Percentiles rank a stretch among this genome's conserved stretches.
phyloP scores from a whole-genome alignment of 1,139 yeast genomes.

The Pichia sp. region DNA sequence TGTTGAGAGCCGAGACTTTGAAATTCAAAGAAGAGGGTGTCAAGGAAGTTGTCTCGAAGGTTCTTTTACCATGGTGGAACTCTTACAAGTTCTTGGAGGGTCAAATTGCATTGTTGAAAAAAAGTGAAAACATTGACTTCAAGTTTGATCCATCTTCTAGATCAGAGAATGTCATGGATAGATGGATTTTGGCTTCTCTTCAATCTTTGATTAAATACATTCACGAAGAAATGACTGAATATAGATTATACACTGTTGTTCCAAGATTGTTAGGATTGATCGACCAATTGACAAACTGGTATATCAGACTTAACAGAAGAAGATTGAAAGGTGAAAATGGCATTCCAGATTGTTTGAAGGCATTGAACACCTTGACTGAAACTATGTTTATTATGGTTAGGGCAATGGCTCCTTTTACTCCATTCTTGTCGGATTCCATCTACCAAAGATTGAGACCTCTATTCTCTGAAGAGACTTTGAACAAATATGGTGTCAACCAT shows the following conservation, averaged over 20 bases:
- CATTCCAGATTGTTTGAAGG: constrained; percentile 73
- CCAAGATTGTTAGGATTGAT: constrained; percentile 84
- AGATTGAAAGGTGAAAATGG: constrained; percentile 96
- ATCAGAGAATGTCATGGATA: constrained; percentile 92
- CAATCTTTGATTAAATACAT: constrained; percentile 85
- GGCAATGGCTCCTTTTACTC: constrained; percentile 99
- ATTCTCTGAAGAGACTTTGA: constrained; percentile 54
- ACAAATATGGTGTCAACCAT: constrained; percentile 47
- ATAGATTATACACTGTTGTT: constrained; percentile 92
- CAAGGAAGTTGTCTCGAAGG: constrained; percentile 93
- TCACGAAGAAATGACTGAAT: constrained; percentile 83
- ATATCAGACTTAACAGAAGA: constrained; percentile 95
- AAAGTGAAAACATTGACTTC: constrained; percentile 68
- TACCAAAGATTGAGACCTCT: constrained; percentile 68
- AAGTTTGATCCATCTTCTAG: constrained; percentile 58
- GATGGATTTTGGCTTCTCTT: constrained; percentile 91
- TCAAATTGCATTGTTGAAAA: constrained; percentile 79
- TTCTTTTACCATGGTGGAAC: constrained; percentile 97
- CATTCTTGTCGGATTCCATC: constrained; percentile 87
- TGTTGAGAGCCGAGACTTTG: constrained; percentile 91
- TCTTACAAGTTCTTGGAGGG: constrained; percentile 95
- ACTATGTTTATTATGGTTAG: constrained; percentile 84
- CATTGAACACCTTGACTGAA: constrained; percentile 86
- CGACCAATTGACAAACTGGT: constrained; percentile 97
- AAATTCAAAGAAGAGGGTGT: constrained; percentile 98